Evolutionary conservation across 306 rosid species (phyloP).

Genomic region (Fragaria nilgerrensis): DNA sequence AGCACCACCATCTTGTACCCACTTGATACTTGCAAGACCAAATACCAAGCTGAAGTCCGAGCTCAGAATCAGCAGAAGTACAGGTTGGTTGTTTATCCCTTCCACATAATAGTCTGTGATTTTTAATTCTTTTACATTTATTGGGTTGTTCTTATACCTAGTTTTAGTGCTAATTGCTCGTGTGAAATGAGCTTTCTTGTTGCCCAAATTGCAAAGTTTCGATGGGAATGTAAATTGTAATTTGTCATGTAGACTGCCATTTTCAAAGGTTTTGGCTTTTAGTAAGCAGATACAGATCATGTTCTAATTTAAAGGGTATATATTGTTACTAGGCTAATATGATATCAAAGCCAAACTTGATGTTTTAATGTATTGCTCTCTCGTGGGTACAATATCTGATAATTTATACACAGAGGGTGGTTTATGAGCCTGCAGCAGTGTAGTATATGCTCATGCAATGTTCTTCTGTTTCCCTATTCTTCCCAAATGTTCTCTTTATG

Average conservation of each 20-base stretch:
- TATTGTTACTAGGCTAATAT: background rate
- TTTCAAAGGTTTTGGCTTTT: slow-evolving; percentile 6
- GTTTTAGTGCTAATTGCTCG: background rate
- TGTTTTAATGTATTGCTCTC: background rate
- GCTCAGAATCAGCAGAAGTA: slow-evolving; percentile 67
- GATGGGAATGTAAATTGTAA: background rate
- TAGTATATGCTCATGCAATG: background rate
- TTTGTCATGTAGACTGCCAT: background rate
- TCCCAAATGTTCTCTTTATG: background rate
- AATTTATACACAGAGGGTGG: background rate
- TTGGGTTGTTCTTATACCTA: too few relatives aligned
- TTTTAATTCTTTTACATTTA: background rate
- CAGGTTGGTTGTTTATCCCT: slow-evolving; percentile 38
- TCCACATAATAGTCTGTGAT: slow-evolving; percentile 1
- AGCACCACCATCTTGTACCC: slow-evolving; percentile 90
- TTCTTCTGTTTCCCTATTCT: background rate
- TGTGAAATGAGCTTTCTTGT: background rate
- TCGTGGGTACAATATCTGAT: background rate
- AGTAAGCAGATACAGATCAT: too few relatives aligned
- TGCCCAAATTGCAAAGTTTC: background rate
- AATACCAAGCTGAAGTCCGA: slow-evolving; percentile 93
- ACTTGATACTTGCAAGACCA: slow-evolving; percentile 94
- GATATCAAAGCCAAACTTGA: background rate
- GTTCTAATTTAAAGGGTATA: background rate
- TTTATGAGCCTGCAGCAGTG: background rate